Conservation (phyloP, 73 alveolate genomes). For the Stentor coeruleus region DNA sequence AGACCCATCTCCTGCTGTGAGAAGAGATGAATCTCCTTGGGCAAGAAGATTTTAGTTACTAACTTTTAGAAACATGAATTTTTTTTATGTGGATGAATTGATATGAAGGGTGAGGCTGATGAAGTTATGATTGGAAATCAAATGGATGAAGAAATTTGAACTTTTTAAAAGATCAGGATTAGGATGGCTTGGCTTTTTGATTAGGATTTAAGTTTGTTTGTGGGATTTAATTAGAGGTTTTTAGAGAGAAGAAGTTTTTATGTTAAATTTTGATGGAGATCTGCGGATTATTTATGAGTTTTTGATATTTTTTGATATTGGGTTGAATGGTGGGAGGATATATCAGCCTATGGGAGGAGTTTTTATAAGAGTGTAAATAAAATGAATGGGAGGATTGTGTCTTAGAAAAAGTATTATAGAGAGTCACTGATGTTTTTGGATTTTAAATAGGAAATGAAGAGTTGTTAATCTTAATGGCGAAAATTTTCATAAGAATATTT, state of each 20-base stretch:
- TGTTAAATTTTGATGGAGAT: not conserved
- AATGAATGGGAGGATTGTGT: not conserved
- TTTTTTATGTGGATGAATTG: too few species aligned
- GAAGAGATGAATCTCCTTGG: slow-evolving; percentile 27
- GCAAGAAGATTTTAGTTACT: slow-evolving; percentile 17
- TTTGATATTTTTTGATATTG: too few species aligned
- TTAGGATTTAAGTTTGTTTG: not conserved
- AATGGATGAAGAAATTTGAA: not conserved
- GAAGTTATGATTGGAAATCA: not conserved
- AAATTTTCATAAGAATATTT: not conserved
- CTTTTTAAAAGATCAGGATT: not conserved
- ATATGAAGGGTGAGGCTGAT: too few species aligned
- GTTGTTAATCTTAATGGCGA: not conserved
- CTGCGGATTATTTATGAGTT: not conserved
- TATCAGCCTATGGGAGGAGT: too few species aligned
- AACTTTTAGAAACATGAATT: not conserved
- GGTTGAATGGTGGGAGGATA: too few species aligned
- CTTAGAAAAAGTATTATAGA: not conserved
- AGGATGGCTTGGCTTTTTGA: not conserved
- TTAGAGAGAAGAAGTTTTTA: too few species aligned
- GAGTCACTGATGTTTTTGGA: not conserved
- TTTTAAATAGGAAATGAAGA: not conserved
- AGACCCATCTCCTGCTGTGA: not conserved
- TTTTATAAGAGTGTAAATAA: too few species aligned
- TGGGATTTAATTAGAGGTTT: not conserved